Percentiles rank a stretch among this genome's conserved stretches.
Conservation (phyloP, 2,329 filamentous ascomycete genomes). For the Colletotrichum kahawae region DNA sequence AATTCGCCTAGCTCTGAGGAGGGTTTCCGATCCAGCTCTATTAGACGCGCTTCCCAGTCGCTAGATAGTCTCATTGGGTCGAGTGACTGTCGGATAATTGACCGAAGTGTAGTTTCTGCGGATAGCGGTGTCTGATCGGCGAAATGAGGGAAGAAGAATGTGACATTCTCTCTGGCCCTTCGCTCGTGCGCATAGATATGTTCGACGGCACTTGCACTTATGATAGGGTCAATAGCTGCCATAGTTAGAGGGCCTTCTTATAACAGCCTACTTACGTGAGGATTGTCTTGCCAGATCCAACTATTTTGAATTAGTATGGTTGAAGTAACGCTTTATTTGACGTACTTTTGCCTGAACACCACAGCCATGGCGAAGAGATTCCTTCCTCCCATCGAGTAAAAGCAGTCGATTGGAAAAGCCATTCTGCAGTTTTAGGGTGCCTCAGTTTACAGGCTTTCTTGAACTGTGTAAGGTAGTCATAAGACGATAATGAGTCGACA, state of each 20-base stretch:
- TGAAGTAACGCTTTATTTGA: neutral
- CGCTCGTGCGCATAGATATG: neutral
- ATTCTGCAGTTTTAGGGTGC: neutral
- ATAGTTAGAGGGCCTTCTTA: neutral
- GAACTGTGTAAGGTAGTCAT: neutral
- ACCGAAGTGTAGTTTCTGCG: neutral
- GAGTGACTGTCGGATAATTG: neutral
- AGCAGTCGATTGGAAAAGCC: neutral
- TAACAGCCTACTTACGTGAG: neutral
- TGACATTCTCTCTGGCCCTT: neutral
- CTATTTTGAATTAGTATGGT: neutral
- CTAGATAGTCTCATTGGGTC: neutral
- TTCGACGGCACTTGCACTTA: neutral
- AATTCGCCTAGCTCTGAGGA: neutral
- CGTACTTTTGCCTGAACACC: neutral
- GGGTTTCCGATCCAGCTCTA: neutral
- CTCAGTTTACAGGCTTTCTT: neutral
- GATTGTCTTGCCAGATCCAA: neutral
- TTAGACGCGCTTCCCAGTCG: neutral
- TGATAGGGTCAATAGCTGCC: neutral
- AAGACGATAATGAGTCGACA: neutral
- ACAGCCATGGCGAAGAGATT: neutral
- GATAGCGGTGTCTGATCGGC: neutral
- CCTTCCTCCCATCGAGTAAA: neutral
- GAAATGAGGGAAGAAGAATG: neutral